These are phyloP conservation scores for Ascobolus immersus DNA, from an alignment of 495 filamentous ascomycete species.

Conservation along the genomic window DNA sequence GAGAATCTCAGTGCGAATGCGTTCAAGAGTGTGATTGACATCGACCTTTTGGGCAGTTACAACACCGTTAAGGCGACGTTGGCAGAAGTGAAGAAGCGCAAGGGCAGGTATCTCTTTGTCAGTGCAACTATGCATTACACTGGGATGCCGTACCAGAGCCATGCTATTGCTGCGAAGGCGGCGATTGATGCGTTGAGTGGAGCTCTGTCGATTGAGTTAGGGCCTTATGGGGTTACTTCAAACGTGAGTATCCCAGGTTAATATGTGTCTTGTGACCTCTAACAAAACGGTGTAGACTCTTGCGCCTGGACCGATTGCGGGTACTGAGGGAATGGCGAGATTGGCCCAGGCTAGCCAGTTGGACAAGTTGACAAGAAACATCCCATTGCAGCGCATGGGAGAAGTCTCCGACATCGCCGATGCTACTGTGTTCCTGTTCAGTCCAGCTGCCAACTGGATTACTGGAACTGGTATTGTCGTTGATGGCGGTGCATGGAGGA, in stretches of 20 bases:
- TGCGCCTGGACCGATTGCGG: constrained; percentile 16
- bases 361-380: too few relatives aligned
- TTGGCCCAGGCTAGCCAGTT: constrained; percentile 19
- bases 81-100: constrained; percentile 47
- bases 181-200: constrained; percentile 62
- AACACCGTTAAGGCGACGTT: constrained; percentile 85
- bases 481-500: constrained; percentile 49
- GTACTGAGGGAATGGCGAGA: constrained; percentile 34
- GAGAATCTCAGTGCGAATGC: constrained; percentile 57
- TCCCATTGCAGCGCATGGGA: constrained; percentile 54
- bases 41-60: constrained; percentile 78
- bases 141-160: constrained; percentile 55
- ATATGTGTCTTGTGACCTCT: constrained; percentile 21
- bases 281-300: constrained; percentile 19
- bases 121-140: constrained; percentile 77
- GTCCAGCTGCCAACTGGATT: constrained; percentile 59
- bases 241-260: constrained; percentile 71
- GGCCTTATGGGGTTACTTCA: constrained; percentile 63
- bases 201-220: constrained; percentile 57
- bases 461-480: constrained; percentile 57
- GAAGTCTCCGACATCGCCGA: constrained; percentile 72
- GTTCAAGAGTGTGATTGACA: constrained; percentile 89
- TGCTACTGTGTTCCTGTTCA: constrained; percentile 68
- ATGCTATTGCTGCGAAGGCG: constrained; percentile 75
- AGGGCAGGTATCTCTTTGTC: constrained; percentile 69